Evolutionary conservation across 2,329 filamentous ascomycete genomes (phyloP).

Genomic region (Alternaria ethzedia): DNA sequence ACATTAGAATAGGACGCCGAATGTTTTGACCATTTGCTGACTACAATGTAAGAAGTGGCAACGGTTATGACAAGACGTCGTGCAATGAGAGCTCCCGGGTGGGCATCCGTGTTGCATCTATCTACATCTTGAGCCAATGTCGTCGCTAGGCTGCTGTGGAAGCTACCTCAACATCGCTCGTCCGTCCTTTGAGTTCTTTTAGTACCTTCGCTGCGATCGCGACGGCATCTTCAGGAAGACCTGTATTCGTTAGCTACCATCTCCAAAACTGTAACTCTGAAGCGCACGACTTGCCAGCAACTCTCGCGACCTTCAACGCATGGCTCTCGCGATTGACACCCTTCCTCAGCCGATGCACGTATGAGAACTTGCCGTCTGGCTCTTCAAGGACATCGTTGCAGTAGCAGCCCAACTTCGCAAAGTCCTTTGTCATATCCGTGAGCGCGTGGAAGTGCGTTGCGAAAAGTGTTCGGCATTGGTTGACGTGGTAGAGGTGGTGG

Average conservation of each 20-base stretch:
- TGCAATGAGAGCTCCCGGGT: not conserved
- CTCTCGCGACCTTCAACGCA: constrained; percentile 88
- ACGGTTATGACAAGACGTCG: not conserved
- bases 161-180: not conserved
- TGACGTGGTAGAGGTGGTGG: constrained; percentile 79
- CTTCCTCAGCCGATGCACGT: constrained; percentile 79
- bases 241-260: constrained; percentile 24
- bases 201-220: constrained; percentile 69
- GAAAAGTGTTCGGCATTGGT: constrained; percentile 82
- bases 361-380: constrained; percentile 69
- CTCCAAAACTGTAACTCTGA: not conserved
- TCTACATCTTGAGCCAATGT: not conserved
- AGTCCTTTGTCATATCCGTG: constrained; percentile 73
- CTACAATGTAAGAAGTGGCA: not conserved
- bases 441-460: constrained; percentile 93
- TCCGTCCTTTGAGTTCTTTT: constrained; percentile 26
- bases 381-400: constrained; percentile 90
- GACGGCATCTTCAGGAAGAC: constrained; percentile 76
- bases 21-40: not conserved
- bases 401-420: constrained; percentile 71
- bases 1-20: not conserved
- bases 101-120: not conserved
- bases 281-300: constrained; percentile 65
- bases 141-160: not conserved
- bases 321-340: constrained; percentile 89